Base-by-base conservation (phyloP, 2,329 filamentous ascomycete species). In the Pseudogymnoascus sp. region DNA sequence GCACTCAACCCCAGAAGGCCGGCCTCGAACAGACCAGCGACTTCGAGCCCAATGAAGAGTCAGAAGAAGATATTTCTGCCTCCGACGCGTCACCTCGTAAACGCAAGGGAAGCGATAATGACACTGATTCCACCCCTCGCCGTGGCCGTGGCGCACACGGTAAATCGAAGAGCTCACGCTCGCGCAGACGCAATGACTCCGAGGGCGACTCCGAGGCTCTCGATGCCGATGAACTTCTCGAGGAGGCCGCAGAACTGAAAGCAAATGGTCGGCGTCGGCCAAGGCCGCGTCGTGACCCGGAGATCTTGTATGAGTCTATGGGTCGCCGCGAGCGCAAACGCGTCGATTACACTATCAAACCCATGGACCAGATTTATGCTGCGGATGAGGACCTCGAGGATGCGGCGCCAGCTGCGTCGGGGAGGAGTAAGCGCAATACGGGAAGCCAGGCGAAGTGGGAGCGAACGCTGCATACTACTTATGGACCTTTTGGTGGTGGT, bases 401-500 rank as follows among this genome's bases (percentile, higher is more conserved):
- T 63, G 78, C 84, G 8, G 84, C 83, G 5, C 84, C 90, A 6
- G 88, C 89, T 3, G 86, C 89, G 38, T 84, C 86, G 21, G 84
- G 85, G 35, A 82, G 85, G 53, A 82, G 79, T 63, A 56, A 56
- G 8, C 59, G 59, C 33, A 42, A 42, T 23, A n/a, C 60, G 21
- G 40, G 62, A 1, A 70, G 63, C 33, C 67, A 71, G 60, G 72
- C 75, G 53, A 77, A 77, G 47, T 91, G 87, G 86, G 91, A 93
- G 72, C 88, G 92, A 60, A 90, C 83, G 63, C 81, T 97, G 33
- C 93, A 96, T 75, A 92, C 91, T 21, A 96, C 92, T 0, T 91
- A 88, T 72, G 94, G 94, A 7, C 94, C 94, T 2, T 97, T 99
- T 75, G 94, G 92, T 64, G 92, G 94, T 44, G 90, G 89, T 53